Evolutionary conservation across 129 eudicot species (phyloP).

Genomic region (Artemisia argyi): DNA sequence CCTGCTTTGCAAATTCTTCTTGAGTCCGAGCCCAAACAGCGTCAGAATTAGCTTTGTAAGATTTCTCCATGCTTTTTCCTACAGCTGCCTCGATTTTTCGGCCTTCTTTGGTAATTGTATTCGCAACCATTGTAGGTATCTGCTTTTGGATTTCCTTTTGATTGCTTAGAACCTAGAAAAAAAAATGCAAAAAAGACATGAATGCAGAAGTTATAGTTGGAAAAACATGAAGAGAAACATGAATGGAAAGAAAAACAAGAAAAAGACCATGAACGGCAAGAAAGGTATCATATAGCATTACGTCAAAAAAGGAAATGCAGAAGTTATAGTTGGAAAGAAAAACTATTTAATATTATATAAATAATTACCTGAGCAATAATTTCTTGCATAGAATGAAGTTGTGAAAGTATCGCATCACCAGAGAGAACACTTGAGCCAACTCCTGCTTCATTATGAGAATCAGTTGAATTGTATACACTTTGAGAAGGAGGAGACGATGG

Average conservation of each 20-base stretch:
- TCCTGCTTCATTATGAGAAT: conserved; percentile 56
- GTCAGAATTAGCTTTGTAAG: conserved; percentile 65
- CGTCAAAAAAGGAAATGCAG: no score
- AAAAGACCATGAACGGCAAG: no score
- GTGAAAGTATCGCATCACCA: conserved; percentile 48
- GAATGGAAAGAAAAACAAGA: no score
- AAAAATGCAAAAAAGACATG: conserved; percentile 2
- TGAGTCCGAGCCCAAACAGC: conserved; percentile 86
- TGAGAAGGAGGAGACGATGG: conserved; percentile 47
- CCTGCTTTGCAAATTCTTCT: conserved; percentile 79
- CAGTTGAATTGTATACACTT: conserved; percentile 62
- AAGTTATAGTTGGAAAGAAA: no score
- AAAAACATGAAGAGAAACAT: background rate
- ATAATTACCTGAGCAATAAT: conserved; percentile 60
- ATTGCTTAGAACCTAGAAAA: conserved; percentile 51
- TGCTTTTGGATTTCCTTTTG: conserved; percentile 89
- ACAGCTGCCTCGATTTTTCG: conserved; percentile 75
- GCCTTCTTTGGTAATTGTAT: conserved; percentile 76
- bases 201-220: no score
- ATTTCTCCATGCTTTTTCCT: conserved; percentile 77
- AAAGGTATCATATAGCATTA: background rate
- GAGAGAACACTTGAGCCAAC: conserved; percentile 47
- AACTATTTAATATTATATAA: background rate
- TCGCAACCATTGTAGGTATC: conserved; percentile 45
- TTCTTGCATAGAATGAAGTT: conserved; percentile 72